Base-by-base conservation (phyloP, 768 basidiomycete species). In the Gelatoporia subvermispora region DNA sequence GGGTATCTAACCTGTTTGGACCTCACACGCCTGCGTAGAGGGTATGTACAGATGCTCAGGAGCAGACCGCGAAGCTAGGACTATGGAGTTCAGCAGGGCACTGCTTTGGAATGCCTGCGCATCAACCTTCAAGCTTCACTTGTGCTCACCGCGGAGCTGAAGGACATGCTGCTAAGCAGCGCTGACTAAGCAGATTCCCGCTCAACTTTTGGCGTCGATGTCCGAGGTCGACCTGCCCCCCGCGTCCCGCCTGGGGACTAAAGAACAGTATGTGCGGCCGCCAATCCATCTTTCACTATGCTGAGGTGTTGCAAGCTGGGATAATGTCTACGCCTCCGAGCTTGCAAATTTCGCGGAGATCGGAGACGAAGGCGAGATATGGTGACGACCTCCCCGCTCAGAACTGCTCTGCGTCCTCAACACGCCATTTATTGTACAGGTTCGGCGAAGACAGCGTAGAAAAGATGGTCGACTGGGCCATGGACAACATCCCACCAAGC, bases 341-440 rank as follows among this genome's bases (percentile, higher is more conserved):
- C 66, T 91, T 25, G 63, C 61, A 34, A 86, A 87, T 58, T 92
- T 89, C 52, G 69, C 79, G 24, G 90, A 89, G 43, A 79, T 81
- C 24, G 84, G 85, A 17, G 88, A 92, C 60, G 88, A 90, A 64
- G 90, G 90, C 31, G 90, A 93, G 65, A 72, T 89, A 21, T 93
- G 90, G 90, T 63, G 15, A n/a, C n/a, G n/a, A 13, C 31, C 16
- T 31, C 15, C 17, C 10, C n/a, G 37, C 23, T 17, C 36, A 43
- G 4, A 3, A 28, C 15, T 21, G n/a, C 10, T 17, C 17, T 3
- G 17, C 5, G 38, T 24, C 18, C 7, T 34, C n/a, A 23, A 43
- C 28, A 8, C 20, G 23, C 49, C 43, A 20, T 40, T 42, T 44
- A 5, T 17, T n/a, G 35, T 43, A 35, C 52, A 91, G 90, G 89